Evolutionary conservation across 2,329 filamentous ascomycete species (phyloP).

Genomic region (Thermomyces lanuginosus): DNA sequence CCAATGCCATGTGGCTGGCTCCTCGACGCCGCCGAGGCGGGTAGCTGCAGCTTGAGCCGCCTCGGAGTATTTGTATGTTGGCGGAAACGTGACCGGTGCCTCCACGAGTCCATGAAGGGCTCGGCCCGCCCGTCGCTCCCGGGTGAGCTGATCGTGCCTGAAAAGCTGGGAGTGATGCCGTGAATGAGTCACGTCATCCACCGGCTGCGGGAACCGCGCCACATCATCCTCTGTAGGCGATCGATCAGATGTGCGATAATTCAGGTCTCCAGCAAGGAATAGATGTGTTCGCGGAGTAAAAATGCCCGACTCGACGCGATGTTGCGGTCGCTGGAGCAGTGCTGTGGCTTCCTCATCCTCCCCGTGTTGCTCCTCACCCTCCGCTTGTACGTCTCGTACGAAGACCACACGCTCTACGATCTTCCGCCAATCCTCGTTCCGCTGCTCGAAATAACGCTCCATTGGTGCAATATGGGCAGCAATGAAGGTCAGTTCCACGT

Average conservation of each 20-base stretch:
- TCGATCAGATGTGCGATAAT: slow-evolving; percentile 68
- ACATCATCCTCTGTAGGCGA: slow-evolving; percentile 44
- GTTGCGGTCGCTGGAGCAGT: slow-evolving; percentile 14
- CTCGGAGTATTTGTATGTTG: slow-evolving; percentile 76
- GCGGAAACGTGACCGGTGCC: slow-evolving; percentile 59
- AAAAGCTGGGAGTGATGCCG: slow-evolving; percentile 57
- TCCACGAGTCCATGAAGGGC: slow-evolving; percentile 69
- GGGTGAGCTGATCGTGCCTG: slow-evolving; percentile 58
- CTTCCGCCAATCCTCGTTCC: slow-evolving; percentile 78
- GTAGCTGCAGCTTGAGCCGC: slow-evolving; percentile 25
- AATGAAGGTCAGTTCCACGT: slow-evolving; percentile 64
- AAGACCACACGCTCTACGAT: slow-evolving; percentile 74
- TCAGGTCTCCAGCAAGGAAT: slow-evolving; percentile 82
- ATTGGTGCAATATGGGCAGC: slow-evolving; percentile 77
- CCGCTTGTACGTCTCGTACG: slow-evolving; percentile 6
- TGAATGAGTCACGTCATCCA: slow-evolving; percentile 35
- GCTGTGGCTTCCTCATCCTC: slow-evolving; percentile 16
- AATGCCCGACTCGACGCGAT: slow-evolving; percentile 31
- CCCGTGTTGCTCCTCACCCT: slow-evolving; percentile 26
- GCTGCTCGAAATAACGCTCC: slow-evolving; percentile 57
- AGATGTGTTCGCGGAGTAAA: slow-evolving; percentile 62
- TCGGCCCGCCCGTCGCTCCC: slow-evolving; percentile 50
- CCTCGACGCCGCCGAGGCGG: slow-evolving; percentile 10
- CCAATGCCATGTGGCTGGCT: slow-evolving; percentile 48
- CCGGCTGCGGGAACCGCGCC: slow-evolving; percentile 45